Base-by-base conservation (phyloP, 164 flowering plant species). In the Piper betle region DNA sequence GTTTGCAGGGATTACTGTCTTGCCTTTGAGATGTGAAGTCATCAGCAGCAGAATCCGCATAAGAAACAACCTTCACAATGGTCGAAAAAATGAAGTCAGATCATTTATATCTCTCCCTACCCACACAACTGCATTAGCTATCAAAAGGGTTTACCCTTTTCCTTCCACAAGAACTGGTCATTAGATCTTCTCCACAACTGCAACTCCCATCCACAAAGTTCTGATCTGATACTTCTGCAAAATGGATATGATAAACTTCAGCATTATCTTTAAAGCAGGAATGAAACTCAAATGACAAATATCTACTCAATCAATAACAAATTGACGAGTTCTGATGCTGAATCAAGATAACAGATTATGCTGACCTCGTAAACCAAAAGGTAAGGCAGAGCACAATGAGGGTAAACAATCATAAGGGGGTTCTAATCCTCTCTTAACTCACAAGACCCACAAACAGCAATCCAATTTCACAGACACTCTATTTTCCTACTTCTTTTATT, bases 151-250 rank as follows among this genome's bases (percentile, higher is more conserved):
- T 63, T 20, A 41, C 52, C 54, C 66, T 63, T 63, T 56, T 63
- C 18, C 46, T 56, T 52, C 37, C 46, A 25, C 67, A 55, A 4
- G 11, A 10, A 18, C 56, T 61, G 63, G 66, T 68, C 16, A 39
- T 38, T 39, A 69, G 75, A 46, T 68, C 74, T 41, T 71, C 72
- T 37, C 25, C 42, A 59, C 71, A 6, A 58, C 42, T 52, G 33
- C 59, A 55, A 10, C 55, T 82, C 64, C 83, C 90, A 65, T 78
- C 80, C n/a, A 62, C 69, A 62, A 88, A 88, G 69, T 88, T 88
- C 72, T 88, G 96, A 69, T 75, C 96, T 1, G 83, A 79, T 59
- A 73, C 76, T 73, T 88, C 96, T 87, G 83, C 65, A 75, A 53
- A n/a, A 64, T 59, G 10, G 38, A 12, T 64, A 55, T 9, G 16